Evolutionary conservation across 139 green algal species (phyloP).

Genomic region (Zygnema cylindricum): DNA sequence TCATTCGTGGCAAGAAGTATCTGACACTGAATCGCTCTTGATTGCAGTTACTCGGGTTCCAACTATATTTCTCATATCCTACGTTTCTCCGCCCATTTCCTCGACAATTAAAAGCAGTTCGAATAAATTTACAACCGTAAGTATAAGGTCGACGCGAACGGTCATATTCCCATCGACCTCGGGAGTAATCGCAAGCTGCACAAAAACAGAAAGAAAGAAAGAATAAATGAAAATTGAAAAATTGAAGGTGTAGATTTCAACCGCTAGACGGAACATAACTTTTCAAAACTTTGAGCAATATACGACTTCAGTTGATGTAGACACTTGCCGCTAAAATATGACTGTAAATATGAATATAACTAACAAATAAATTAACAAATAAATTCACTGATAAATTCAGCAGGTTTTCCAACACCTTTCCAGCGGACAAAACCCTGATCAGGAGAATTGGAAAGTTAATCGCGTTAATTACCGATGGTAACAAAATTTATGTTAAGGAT

Average conservation of each 20-base stretch:
- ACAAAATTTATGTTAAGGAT: too few relatives aligned
- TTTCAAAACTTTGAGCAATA: too few relatives aligned
- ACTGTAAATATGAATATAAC: too few relatives aligned
- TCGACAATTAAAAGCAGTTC: constrained; percentile 46
- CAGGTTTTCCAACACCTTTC: too few relatives aligned
- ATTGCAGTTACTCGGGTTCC: constrained; percentile 29
- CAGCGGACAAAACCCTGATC: too few relatives aligned
- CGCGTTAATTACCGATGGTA: too few relatives aligned
- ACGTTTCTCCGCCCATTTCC: constrained; percentile 17
- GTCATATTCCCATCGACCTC: constrained; percentile 28
- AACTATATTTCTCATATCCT: constrained; percentile 26
- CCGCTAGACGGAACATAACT: neutral
- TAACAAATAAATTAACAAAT: too few relatives aligned
- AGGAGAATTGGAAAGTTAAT: too few relatives aligned
- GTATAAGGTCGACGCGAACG: neutral
- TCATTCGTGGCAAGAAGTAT: constrained; percentile 19
- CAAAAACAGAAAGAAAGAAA: neutral
- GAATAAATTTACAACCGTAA: constrained; percentile 21
- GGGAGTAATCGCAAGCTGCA: constrained; percentile 43
- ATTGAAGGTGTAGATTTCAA: neutral
- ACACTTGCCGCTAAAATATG: too few relatives aligned
- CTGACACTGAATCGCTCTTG: constrained; percentile 11
- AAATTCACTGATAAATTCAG: too few relatives aligned
- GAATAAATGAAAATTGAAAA: neutral
- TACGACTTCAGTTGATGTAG: too few relatives aligned